Base-by-base conservation (phyloP, 2,329 filamentous ascomycete genomes). In the Fusarium sp. region DNA sequence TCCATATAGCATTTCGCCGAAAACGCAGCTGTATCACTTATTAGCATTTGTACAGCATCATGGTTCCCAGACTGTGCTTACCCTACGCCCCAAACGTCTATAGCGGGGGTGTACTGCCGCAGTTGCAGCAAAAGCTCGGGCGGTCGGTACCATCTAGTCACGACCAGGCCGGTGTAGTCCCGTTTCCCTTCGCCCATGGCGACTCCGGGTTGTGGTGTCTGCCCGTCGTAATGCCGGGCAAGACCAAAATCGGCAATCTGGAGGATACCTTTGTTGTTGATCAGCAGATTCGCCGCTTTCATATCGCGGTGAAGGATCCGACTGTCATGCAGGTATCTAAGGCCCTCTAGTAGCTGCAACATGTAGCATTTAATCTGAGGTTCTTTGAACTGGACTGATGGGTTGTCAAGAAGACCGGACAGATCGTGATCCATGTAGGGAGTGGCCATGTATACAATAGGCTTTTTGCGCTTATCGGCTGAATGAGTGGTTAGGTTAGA, bases 391-490 rank as follows among this genome's bases (percentile, higher is more conserved):
- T 88, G 88, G 41, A 99, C 94, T 9, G 91, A 90, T 12, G 95
- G 95, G 75, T 99, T 99, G 80, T 98, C 96, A 75, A 99, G 90
- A 30, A 99, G 88, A 46, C 96, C 96, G 11, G 95, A 97, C n/a
- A 99, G 87, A 81, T 99, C 96, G 82, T 99, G 96, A 75, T 98
- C 94, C 94, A 98, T 98, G 80, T 99, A 99, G 9, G 95, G 96
- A 46, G 91, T 98, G 54, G 97, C 95, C 96, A 99, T 99, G 82
- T 98, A 98, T 85, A 99, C 94, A 74, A 94, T 94, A 6, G 91
- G 91, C 64, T 91, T 89, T 80, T 93, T 94, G 73, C 91, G 88
- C 80, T 93, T 93, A 78, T 95, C 92, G 74, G 88, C 89, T 91
- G 75, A 30, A 12, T 9, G 43, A 10, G 8, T 47, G 16, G 52